Percentiles rank a stretch among this genome's conserved stretches.
phyloP scores from a whole-genome alignment of 73 alveolate species.

The Breviolum minutum region DNA sequence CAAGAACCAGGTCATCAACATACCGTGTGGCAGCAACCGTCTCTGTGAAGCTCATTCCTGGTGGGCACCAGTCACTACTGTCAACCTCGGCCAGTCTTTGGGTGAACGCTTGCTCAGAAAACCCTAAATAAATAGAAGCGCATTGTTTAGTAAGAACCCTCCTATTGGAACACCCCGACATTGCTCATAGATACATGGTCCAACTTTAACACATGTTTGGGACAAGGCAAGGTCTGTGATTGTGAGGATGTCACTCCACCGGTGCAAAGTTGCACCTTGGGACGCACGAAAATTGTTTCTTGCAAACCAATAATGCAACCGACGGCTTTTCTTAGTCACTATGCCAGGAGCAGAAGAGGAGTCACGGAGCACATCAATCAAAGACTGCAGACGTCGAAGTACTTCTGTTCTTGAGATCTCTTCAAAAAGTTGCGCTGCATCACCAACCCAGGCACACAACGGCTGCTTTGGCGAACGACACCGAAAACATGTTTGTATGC shows the following conservation, averaged over 20 bases:
- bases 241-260: background rate
- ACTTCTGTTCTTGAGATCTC: background rate
- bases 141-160: conserved; percentile 27
- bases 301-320: conserved; percentile 40
- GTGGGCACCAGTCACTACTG: background rate
- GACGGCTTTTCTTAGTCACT: conserved; percentile 1
- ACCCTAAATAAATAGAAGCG: background rate
- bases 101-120: background rate
- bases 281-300: conserved; percentile 23
- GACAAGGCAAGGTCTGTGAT: background rate
- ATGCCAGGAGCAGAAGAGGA: background rate
- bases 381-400: background rate
- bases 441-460: conserved; percentile 39
- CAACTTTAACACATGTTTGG: conserved; percentile 6
- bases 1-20: conserved; percentile 54
- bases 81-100: background rate
- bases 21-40: conserved; percentile 31
- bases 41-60: background rate
- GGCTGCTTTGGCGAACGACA: background rate
- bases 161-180: conserved; percentile 3
- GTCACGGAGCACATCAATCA: background rate
- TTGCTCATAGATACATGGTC: background rate
- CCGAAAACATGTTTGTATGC: background rate
- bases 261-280: background rate
- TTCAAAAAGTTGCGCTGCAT: conserved; percentile 42